These are phyloP conservation scores for Gymnopilus dilepis DNA, from an alignment of 768 basidiomycete genomes.

Conservation along the genomic window DNA sequence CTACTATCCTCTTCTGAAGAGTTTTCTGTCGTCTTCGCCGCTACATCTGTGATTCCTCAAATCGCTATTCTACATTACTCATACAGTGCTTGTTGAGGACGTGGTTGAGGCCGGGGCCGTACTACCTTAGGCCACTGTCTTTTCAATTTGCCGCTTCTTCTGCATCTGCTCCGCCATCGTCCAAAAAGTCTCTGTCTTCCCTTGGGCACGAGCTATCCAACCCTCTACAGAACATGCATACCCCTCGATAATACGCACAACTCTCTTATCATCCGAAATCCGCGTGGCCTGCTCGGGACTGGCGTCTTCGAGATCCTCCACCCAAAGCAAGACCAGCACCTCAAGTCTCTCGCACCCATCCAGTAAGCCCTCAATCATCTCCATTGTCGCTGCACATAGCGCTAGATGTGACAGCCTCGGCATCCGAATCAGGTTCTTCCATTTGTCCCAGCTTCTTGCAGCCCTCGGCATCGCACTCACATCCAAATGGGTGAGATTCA, in stretches of 20 bases:
- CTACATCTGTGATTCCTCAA: too few relatives aligned
- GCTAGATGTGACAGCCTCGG: constrained; percentile 23
- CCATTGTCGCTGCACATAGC: constrained; percentile 10
- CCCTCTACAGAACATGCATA: constrained; percentile 17
- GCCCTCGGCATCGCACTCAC: constrained; percentile 16
- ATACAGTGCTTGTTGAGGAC: too few relatives aligned
- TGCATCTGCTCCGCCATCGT: constrained; percentile 16
- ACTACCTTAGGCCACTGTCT: too few relatives aligned
- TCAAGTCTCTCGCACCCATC: constrained; percentile 13
- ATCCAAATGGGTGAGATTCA: constrained; percentile 25
- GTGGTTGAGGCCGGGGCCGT: too few relatives aligned
- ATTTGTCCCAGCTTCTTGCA: constrained; percentile 12
- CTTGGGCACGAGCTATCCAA: constrained; percentile 25
- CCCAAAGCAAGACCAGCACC: constrained; percentile 17
- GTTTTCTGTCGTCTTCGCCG: too few relatives aligned
- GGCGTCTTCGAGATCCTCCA: background rate
- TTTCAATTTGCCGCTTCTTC: background rate
- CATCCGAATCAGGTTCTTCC: constrained; percentile 19
- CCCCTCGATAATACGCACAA: constrained; percentile 15
- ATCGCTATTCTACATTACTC: too few relatives aligned
- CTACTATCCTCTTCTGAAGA: too few relatives aligned
- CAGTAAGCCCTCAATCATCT: constrained; percentile 14
- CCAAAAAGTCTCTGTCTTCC: constrained; percentile 23
- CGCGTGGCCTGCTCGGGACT: background rate
- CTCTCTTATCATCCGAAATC: constrained; percentile 15